Percentiles rank a stretch among this genome's conserved stretches.
Evolutionary conservation across 768 basidiomycete species (phyloP).

Genomic region (Tylopilus vinaceipallidus): DNA sequence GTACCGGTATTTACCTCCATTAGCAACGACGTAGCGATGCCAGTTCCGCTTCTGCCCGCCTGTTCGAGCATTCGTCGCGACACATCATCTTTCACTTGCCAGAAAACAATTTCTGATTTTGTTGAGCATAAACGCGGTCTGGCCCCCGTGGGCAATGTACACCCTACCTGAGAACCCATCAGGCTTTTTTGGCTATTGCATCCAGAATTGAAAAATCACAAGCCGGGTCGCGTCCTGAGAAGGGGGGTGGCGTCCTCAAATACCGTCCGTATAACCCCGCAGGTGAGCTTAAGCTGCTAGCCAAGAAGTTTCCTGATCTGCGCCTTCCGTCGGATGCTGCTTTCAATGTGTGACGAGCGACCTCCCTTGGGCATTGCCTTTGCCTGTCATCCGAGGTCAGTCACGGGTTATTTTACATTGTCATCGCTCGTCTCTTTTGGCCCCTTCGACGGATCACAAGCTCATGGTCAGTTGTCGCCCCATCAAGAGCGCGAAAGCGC

Average conservation of each 20-base stretch:
- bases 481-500: neutral
- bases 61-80: neutral
- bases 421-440: neutral
- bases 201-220: conserved; percentile 16
- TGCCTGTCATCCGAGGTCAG: neutral
- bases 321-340: conserved; percentile 19
- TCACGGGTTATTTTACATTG: neutral
- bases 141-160: conserved; percentile 11
- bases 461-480: neutral
- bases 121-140: neutral
- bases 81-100: neutral
- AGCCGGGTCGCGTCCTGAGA: conserved; percentile 3
- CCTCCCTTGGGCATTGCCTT: neutral
- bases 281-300: neutral
- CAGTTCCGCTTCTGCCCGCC: neutral
- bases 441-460: neutral
- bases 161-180: conserved; percentile 8
- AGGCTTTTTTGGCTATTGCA: neutral
- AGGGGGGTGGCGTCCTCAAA: neutral
- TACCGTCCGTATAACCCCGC: neutral
- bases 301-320: neutral
- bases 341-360: neutral
- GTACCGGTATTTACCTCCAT: neutral
- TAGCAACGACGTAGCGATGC: neutral
- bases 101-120: neutral